Conservation (phyloP, 1,139 yeast species). For the Yamadazyma triangularis region DNA sequence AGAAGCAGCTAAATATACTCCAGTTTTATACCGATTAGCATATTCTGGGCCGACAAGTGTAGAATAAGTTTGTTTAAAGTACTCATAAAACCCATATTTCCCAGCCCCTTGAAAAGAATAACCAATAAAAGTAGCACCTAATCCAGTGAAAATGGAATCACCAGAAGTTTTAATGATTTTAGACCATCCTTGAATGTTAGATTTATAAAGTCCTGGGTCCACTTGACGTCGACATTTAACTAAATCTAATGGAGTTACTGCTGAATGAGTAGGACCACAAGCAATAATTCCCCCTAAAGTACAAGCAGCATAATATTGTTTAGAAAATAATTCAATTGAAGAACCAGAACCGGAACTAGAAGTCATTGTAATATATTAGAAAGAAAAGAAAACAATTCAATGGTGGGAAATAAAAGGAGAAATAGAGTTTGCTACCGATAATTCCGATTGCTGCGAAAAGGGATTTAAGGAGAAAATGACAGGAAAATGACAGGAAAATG, state of each 20-base stretch:
- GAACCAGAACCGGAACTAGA: too few species aligned
- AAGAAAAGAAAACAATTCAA: too few species aligned
- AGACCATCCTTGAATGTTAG: slow-evolving; percentile 76
- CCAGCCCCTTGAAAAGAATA: slow-evolving; percentile 95
- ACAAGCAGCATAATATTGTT: slow-evolving; percentile 77
- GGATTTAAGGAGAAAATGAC: too few species aligned
- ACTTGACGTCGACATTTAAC: slow-evolving; percentile 94
- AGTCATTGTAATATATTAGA: too few species aligned
- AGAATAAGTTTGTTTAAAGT: slow-evolving; percentile 73
- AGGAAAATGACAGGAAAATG: too few species aligned
- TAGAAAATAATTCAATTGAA: slow-evolving; percentile 59
- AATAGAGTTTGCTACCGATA: too few species aligned
- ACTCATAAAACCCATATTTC: slow-evolving; percentile 91
- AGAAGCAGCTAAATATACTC: slow-evolving; percentile 74
- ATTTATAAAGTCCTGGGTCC: slow-evolving; percentile 61
- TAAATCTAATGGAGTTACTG: slow-evolving; percentile 87
- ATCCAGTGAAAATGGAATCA: slow-evolving; percentile 74
- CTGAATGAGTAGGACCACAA: slow-evolving; percentile 94
- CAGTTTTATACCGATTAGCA: slow-evolving; percentile 65
- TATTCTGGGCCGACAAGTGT: slow-evolving; percentile 61
- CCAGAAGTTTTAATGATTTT: slow-evolving; percentile 73
- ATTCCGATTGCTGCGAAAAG: too few species aligned
- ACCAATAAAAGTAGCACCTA: slow-evolving; percentile 88
- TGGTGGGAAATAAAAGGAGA: too few species aligned
- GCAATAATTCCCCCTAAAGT: slow-evolving; percentile 87